A percentile compares a stretch with the other conserved stretches of the same genome.
phyloP scores from a whole-genome alignment of 192 early-diverging fungal genomes.

The Coemansia sp. region DNA sequence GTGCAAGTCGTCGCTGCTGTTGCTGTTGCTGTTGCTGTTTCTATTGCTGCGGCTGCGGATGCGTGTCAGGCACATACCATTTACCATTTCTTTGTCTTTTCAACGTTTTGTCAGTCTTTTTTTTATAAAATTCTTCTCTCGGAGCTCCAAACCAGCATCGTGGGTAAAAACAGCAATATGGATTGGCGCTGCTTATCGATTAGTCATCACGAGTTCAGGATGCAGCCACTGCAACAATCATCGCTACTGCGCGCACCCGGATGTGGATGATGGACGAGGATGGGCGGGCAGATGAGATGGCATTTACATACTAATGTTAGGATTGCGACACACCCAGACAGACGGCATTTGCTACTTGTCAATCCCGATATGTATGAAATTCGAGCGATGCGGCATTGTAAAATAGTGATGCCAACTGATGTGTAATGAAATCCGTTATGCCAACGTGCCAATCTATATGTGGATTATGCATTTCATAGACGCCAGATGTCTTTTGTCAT shows the following conservation, averaged over 20 bases:
- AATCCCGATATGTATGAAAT: background rate
- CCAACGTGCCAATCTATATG: background rate
- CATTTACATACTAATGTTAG: background rate
- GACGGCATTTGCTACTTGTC: background rate
- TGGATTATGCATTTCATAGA: constrained; percentile 5
- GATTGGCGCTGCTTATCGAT: background rate
- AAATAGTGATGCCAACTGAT: background rate
- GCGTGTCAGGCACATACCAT: background rate
- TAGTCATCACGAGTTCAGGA: background rate
- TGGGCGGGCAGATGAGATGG: background rate
- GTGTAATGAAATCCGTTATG: background rate
- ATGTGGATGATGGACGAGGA: no score
- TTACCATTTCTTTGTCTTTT: no score
- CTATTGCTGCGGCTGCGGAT: background rate
- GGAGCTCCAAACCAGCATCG: background rate
- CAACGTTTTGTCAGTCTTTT: background rate
- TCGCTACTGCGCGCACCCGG: background rate
- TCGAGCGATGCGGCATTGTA: background rate
- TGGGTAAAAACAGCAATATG: background rate
- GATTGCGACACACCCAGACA: no score
- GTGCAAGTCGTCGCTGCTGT: no score
- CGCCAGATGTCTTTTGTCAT: background rate
- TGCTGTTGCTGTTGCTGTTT: background rate
- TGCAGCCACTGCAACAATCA: background rate
- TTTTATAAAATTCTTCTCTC: background rate